phyloP scores from a whole-genome alignment of 176 grass and related monocot species.

The Leersia perrieri region DNA sequence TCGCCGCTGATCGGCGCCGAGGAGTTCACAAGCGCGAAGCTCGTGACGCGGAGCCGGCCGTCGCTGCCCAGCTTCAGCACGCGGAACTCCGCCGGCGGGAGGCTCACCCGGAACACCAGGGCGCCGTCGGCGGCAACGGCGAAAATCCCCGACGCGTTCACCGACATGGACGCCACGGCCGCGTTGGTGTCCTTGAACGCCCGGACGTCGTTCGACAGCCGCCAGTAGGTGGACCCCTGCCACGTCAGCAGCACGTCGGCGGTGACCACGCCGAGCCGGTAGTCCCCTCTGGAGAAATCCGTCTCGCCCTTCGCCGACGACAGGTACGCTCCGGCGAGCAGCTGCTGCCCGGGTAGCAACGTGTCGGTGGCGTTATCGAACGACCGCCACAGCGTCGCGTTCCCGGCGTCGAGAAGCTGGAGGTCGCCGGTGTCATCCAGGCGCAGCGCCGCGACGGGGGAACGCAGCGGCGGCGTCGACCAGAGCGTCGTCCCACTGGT shows the following conservation, averaged over 20 bases:
- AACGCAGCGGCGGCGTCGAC: slow-evolving; percentile 45
- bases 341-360: slow-evolving; percentile 53
- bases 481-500: slow-evolving; percentile 51
- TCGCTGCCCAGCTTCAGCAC: slow-evolving; percentile 47
- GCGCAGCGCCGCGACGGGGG: slow-evolving; percentile 41
- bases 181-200: slow-evolving; percentile 46
- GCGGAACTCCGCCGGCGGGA: slow-evolving; percentile 46
- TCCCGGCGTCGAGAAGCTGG: slow-evolving; percentile 52
- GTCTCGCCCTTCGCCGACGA: slow-evolving; percentile 12
- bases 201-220: slow-evolving; percentile 56
- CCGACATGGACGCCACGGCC: slow-evolving; percentile 47
- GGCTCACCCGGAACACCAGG: slow-evolving; percentile 35
- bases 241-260: slow-evolving; percentile 51
- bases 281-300: slow-evolving; percentile 48
- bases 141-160: slow-evolving; percentile 61
- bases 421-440: slow-evolving; percentile 76
- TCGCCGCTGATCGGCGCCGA: slow-evolving; percentile 32
- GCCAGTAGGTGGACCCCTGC: slow-evolving; percentile 66
- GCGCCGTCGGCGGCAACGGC: slow-evolving; percentile 30
- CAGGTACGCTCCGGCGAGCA: slow-evolving; percentile 46
- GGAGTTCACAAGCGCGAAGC: slow-evolving; percentile 61
- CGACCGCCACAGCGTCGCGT: slow-evolving; percentile 75
- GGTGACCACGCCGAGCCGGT: slow-evolving; percentile 33
- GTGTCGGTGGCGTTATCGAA: slow-evolving; percentile 72
- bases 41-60: slow-evolving; percentile 52